Conservation (phyloP, 148 eudicot genomes). For the Spergularia marina region DNA sequence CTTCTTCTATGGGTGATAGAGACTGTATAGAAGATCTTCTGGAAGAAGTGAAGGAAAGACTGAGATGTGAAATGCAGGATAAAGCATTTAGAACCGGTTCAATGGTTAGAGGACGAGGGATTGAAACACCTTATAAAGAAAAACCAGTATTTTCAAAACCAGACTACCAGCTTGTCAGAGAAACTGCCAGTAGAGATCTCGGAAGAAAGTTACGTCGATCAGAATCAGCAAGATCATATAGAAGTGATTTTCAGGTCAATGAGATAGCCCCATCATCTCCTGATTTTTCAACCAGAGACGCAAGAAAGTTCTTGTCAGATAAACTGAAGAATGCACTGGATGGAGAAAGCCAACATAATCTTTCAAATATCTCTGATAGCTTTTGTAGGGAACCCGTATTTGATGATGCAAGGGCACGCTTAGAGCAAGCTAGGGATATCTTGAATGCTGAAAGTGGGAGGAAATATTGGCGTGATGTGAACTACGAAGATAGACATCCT, state of each 20-base stretch:
- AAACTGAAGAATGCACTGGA: slow-evolving; percentile 62
- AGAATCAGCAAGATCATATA: slow-evolving; percentile 74
- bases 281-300: slow-evolving; percentile 47
- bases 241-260: slow-evolving; percentile 48
- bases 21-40: slow-evolving; percentile 88
- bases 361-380: slow-evolving; percentile 25
- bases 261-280: slow-evolving; percentile 58
- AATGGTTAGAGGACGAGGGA: slow-evolving; percentile 78
- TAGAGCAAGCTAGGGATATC: slow-evolving; percentile 43
- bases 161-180: slow-evolving; percentile 58
- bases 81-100: slow-evolving; percentile 40
- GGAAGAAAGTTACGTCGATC: slow-evolving; percentile 60
- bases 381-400: slow-evolving; percentile 34
- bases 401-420: slow-evolving; percentile 36
- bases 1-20: slow-evolving; percentile 67
- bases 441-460: slow-evolving; percentile 33
- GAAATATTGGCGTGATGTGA: slow-evolving; percentile 36
- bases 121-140: slow-evolving; percentile 77
- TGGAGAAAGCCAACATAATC: slow-evolving; percentile 39
- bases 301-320: slow-evolving; percentile 56
- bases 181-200: slow-evolving; percentile 43
- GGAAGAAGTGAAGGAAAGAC: slow-evolving; percentile 88
- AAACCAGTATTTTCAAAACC: slow-evolving; percentile 55
- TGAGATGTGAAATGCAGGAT: slow-evolving; percentile 66
- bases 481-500: slow-evolving; percentile 42